Evolutionary conservation across 2,329 filamentous ascomycete species (phyloP).

Genomic region (Colletotrichum cordylinicola): DNA sequence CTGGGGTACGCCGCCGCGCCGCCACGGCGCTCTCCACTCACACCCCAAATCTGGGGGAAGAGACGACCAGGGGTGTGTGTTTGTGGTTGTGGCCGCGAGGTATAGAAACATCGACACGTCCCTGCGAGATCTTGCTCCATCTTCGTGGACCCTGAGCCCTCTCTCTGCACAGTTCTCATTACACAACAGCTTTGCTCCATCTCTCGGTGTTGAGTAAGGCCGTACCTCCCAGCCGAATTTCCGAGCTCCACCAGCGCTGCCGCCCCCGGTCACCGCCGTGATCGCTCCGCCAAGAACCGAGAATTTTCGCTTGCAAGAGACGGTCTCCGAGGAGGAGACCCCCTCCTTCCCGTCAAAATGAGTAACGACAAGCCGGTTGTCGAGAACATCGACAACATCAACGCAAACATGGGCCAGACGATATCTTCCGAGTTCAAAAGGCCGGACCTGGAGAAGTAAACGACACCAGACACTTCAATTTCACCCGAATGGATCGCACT

Average conservation of each 20-base stretch:
- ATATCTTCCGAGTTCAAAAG: neutral
- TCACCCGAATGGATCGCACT: neutral
- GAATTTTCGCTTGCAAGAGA: neutral
- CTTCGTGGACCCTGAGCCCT: neutral
- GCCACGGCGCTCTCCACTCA: neutral
- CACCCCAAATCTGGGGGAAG: neutral
- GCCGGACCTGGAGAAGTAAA: slow-evolving; percentile 4
- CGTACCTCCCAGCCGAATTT: neutral
- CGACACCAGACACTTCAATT: neutral
- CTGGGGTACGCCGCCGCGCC: slow-evolving; percentile 2
- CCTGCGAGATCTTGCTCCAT: neutral
- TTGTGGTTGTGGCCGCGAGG: neutral
- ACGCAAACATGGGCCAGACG: neutral
- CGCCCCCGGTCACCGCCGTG: neutral
- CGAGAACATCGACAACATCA: slow-evolving; percentile 10
- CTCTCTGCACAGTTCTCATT: neutral
- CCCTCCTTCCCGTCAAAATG: neutral
- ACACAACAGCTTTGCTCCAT: neutral
- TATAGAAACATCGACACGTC: neutral
- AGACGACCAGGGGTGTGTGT: neutral
- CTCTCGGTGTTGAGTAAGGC: neutral
- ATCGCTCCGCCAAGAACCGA: neutral
- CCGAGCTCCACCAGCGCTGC: neutral
- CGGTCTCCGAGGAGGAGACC: neutral
- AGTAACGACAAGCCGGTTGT: neutral